Conservation (phyloP, 2,329 filamentous ascomycete species). For the Penicillium polonicum region DNA sequence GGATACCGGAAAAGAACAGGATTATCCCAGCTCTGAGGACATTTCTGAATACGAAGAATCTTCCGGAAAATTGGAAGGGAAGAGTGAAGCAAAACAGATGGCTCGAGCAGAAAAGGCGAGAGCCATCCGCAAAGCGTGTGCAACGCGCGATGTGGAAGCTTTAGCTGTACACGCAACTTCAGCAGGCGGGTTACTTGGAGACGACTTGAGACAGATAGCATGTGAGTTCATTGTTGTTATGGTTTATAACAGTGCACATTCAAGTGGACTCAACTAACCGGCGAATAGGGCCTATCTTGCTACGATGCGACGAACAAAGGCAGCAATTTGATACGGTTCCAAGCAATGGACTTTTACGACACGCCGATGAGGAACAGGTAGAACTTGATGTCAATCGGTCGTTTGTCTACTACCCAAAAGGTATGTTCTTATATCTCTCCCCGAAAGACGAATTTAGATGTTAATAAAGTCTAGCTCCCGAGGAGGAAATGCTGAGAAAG, state of each 20-base stretch:
- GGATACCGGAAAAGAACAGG: neutral
- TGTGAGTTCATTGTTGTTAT: constrained; percentile 59
- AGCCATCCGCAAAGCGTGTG: constrained; percentile 61
- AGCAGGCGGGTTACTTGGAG: constrained; percentile 65
- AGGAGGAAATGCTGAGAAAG: constrained; percentile 65
- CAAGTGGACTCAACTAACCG: constrained; percentile 14
- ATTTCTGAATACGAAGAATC: neutral
- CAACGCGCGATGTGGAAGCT: constrained; percentile 54
- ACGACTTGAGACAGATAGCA: constrained; percentile 67
- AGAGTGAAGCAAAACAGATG: constrained; percentile 3
- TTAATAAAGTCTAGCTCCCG: constrained; percentile 56
- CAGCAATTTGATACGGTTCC: constrained; percentile 23
- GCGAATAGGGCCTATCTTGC: constrained; percentile 49
- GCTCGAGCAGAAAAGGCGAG: constrained; percentile 40
- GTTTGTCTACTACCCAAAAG: constrained; percentile 92
- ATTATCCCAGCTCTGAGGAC: constrained; percentile 6
- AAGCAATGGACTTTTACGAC: constrained; percentile 68
- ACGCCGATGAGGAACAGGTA: constrained; percentile 88
- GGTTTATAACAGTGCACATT: neutral
- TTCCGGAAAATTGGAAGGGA: too few relatives aligned
- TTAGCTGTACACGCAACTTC: constrained; percentile 62
- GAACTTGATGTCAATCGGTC: constrained; percentile 88
- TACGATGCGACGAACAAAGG: constrained; percentile 39
- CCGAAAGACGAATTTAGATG: neutral
- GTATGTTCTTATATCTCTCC: constrained; percentile 50